Evolutionary conservation across 495 filamentous ascomycete genomes (phyloP), one percentile per base, ranked within the genome.

Genomic region (Neurospora sp.): DNA sequence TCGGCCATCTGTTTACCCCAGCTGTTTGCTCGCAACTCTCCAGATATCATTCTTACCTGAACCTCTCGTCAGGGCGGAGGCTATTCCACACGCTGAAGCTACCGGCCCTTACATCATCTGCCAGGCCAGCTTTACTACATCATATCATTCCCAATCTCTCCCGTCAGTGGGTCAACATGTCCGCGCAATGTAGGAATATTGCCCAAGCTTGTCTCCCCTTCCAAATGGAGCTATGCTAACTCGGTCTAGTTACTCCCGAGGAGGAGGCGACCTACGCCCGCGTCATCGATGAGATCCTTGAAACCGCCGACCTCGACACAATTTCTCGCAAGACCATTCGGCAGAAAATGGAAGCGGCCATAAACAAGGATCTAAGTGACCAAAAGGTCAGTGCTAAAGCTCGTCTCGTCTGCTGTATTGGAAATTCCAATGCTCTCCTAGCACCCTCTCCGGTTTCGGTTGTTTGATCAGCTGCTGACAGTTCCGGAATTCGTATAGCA

Each of bases 251-350:
- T 74, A 87, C 89, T n/a, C 77, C 87, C 69, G 90, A 92, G 72
- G 84, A 88, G 75, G 85, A 87, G 81, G 84, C 86, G 41, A 84
- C 90, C 73, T 98, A 93, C 82, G 90, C 88, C 68, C 88, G 88
- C 75, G 92, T 98, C 83, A 98, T 99, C 80, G 96, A 99, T 79
- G 88, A 84, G n/a, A 97, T 99, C 75, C 86, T 99, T 31, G 88
- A 87, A 16, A 86, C 86, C 38, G 92, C 92, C 74, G 94, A 99
- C 76, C 88, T 99, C 59, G 88, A 91, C 72, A 97, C 94, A 41
- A 91, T 99, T 73, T 96, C 96, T 37, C 92, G 93, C 75, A 98
- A 98, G 84, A 89, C 91, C 79, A 93, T 98, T 77, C 92, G 96
- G 74, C 92, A 93, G 81, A 92, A 91, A 37, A 87, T 99, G 7